Percentiles rank a stretch among this genome's conserved stretches.
phyloP scores from a whole-genome alignment of 306 rosid genomes.

The Fragaria ananassa region DNA sequence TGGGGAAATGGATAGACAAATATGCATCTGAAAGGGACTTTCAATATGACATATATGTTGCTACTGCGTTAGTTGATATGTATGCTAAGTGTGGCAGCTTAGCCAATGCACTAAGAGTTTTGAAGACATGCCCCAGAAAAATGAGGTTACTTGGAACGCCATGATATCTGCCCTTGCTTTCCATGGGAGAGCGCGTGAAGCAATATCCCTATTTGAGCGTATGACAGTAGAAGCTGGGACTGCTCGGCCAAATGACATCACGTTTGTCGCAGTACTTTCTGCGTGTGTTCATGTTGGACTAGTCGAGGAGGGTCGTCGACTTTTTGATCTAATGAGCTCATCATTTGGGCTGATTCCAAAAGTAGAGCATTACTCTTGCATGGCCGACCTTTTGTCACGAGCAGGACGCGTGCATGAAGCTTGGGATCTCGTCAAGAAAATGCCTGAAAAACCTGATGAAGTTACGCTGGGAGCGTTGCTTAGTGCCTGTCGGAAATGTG shows the following conservation, averaged over 20 bases:
- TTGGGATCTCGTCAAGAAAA: slow-evolving; percentile 71
- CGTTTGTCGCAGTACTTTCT: slow-evolving; percentile 85
- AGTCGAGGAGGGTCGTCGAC: slow-evolving; percentile 60
- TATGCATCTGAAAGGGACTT: slow-evolving; percentile 64
- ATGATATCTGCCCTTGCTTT: slow-evolving; percentile 95
- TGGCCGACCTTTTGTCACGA: slow-evolving; percentile 88
- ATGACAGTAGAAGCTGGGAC: slow-evolving; percentile 59
- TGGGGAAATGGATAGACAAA: slow-evolving; percentile 64
- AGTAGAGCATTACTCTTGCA: slow-evolving; percentile 93
- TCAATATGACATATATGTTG: slow-evolving; percentile 59
- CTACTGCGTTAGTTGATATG: slow-evolving; percentile 86
- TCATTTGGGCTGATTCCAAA: slow-evolving; percentile 69
- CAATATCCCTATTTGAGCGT: slow-evolving; percentile 58
- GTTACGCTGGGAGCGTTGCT: slow-evolving; percentile 79
- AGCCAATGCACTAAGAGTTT: slow-evolving; percentile 65
- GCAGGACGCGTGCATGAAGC: slow-evolving; percentile 78
- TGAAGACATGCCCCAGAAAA: slow-evolving; percentile 65
- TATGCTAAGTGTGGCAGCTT: slow-evolving; percentile 92
- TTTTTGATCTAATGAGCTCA: slow-evolving; percentile 67
- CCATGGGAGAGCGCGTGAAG: slow-evolving; percentile 79
- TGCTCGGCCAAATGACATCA: slow-evolving; percentile 70
- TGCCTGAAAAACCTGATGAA: slow-evolving; percentile 89
- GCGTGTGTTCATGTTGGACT: slow-evolving; percentile 91
- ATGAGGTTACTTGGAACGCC: slow-evolving; percentile 93
- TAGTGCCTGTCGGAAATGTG: slow-evolving; percentile 71